A percentile compares a stretch with the other conserved stretches of the same genome.
phyloP scores from a whole-genome alignment of 371 early-diverging fungal species.

The Syncephalastrum racemosum region DNA sequence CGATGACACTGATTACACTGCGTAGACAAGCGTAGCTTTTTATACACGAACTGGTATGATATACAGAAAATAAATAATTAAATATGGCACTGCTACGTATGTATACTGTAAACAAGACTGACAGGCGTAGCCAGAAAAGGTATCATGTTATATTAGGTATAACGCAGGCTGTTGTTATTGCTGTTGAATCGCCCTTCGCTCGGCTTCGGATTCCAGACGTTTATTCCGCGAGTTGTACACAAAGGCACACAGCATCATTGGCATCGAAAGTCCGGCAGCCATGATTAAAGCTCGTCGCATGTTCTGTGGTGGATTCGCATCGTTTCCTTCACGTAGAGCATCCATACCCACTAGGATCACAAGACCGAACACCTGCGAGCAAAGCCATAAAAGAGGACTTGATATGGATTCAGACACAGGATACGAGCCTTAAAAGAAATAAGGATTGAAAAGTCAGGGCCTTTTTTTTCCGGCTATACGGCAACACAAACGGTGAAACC shows the following conservation, averaged over 20 bases:
- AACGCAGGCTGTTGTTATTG: no score
- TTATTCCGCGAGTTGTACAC: constrained; percentile 40
- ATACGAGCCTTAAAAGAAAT: constrained; percentile 28
- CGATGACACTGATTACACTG: no score
- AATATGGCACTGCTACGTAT: no score
- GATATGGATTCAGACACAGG: constrained; percentile 46
- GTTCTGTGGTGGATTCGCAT: constrained; percentile 28
- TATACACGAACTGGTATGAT: no score
- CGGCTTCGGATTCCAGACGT: constrained; percentile 35
- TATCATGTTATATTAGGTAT: no score
- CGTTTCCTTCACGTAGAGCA: constrained; percentile 27
- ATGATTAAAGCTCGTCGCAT: constrained; percentile 36
- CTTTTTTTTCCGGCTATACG: background rate
- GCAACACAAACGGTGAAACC: constrained; percentile 1
- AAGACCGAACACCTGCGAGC: constrained; percentile 38
- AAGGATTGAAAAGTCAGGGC: background rate
- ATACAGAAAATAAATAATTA: no score
- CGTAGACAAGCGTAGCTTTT: no score
- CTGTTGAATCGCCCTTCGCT: background rate
- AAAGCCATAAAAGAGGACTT: constrained; percentile 43
- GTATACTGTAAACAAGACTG: no score
- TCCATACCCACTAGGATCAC: constrained; percentile 35
- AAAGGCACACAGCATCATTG: constrained; percentile 24
- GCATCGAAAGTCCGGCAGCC: constrained; percentile 30
- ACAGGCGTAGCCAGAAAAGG: no score